Conservation (phyloP, 1,284 basidiomycete species). For the Ustilago lituana region DNA sequence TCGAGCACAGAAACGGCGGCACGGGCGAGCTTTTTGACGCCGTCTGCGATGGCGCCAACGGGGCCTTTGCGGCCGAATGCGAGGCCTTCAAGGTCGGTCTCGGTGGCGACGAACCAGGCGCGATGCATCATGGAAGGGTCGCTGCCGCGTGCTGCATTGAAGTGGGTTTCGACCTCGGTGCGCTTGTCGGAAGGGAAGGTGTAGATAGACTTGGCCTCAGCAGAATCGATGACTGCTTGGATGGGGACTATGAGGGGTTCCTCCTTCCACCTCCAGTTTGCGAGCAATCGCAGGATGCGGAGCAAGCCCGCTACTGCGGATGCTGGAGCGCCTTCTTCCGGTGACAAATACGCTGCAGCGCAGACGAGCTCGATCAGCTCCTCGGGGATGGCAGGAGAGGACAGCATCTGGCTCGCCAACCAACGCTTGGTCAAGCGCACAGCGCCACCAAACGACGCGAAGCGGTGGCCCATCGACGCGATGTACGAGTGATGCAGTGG, state of each 20-base stretch:
- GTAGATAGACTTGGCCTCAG: constrained; percentile 48
- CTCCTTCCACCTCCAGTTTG: constrained; percentile 79
- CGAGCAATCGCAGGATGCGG: constrained; percentile 78
- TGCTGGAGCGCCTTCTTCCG: constrained; percentile 67
- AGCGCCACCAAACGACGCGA: constrained; percentile 82
- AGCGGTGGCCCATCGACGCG: constrained; percentile 80
- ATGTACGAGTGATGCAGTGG: constrained; percentile 88
- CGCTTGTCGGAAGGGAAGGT: constrained; percentile 70
- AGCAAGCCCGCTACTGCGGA: constrained; percentile 78
- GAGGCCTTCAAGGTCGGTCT: constrained; percentile 78
- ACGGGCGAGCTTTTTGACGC: constrained; percentile 50
- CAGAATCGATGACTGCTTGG: constrained; percentile 58
- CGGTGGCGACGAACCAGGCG: constrained; percentile 85
- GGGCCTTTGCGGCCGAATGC: constrained; percentile 74
- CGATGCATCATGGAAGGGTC: constrained; percentile 68
- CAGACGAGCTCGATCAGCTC: constrained; percentile 87
- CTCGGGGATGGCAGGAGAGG: constrained; percentile 75
- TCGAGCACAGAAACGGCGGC: constrained; percentile 47
- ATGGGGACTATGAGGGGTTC: constrained; percentile 71
- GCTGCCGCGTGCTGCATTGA: constrained; percentile 67
- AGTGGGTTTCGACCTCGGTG: constrained; percentile 73
- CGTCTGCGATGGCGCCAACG: constrained; percentile 53
- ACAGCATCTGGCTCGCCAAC: constrained; percentile 88
- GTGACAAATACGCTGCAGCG: constrained; percentile 72
- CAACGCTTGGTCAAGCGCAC: constrained; percentile 90